A percentile compares a stretch with the other conserved stretches of the same genome.
These are phyloP conservation scores for Ampelomyces quisqualis DNA, from an alignment of 2,329 filamentous ascomycete genomes.

Conservation along the genomic window DNA sequence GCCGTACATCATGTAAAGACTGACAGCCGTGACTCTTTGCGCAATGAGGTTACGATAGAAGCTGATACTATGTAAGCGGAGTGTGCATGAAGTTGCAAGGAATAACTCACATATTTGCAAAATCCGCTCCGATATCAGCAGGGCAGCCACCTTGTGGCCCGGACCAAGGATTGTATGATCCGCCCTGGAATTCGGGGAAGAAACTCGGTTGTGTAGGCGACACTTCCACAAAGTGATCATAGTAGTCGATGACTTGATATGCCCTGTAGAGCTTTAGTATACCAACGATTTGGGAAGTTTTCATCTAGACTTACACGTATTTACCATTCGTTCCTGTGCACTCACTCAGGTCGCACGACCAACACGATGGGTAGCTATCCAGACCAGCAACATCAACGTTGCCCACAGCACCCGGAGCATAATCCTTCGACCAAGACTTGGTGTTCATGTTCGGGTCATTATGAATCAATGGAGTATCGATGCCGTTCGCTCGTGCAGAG, in stretches of 20 bases:
- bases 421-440: slow-evolving; percentile 63
- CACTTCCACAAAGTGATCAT: slow-evolving; percentile 49
- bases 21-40: slow-evolving; percentile 60
- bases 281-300: too few species aligned
- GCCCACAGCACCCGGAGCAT: slow-evolving; percentile 53
- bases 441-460: slow-evolving; percentile 63
- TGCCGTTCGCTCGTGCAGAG: slow-evolving; percentile 56
- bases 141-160: slow-evolving; percentile 59
- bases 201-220: slow-evolving; percentile 53
- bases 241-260: slow-evolving; percentile 54
- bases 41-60: slow-evolving; percentile 65
- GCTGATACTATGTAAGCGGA: slow-evolving; percentile 1
- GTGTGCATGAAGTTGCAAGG: too few species aligned
- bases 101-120: slow-evolving; percentile 54
- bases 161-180: slow-evolving; percentile 63
- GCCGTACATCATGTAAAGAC: slow-evolving; percentile 65
- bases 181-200: slow-evolving; percentile 62
- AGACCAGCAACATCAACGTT: slow-evolving; percentile 57
- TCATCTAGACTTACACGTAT: slow-evolving; percentile 14
- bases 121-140: slow-evolving; percentile 58
- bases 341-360: slow-evolving; percentile 63
- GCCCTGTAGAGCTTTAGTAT: slow-evolving; percentile 42
- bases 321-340: slow-evolving; percentile 62
- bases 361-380: slow-evolving; percentile 59
- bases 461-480: slow-evolving; percentile 58